Evolutionary conservation across 2,329 filamentous ascomycete species (phyloP).

Genomic region (Aspergillus fructus): DNA sequence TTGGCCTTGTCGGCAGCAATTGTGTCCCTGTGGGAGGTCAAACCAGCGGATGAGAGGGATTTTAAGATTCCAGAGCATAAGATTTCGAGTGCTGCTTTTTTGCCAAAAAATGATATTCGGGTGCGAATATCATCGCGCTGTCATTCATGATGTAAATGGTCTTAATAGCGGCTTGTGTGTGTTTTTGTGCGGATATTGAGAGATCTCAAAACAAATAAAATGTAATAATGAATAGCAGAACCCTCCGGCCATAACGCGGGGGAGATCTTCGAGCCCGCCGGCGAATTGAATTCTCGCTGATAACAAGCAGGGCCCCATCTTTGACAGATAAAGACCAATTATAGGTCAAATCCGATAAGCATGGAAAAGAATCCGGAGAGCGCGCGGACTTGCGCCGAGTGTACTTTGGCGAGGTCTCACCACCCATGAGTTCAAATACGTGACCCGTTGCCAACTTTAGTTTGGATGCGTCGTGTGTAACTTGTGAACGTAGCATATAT

Average conservation of each 20-base stretch:
- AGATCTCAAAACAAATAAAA: neutral
- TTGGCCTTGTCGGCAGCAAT: conserved; percentile 54
- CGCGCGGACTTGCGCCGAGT: conserved; percentile 15
- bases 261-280: neutral
- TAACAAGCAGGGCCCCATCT: neutral
- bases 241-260: neutral
- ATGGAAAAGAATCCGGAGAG: conserved; percentile 19
- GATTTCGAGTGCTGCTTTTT: conserved; percentile 50
- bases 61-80: conserved; percentile 54
- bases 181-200: neutral
- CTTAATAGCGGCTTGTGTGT: neutral
- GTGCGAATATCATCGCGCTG: conserved; percentile 53
- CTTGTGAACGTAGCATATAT: too few species aligned
- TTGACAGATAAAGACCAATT: neutral
- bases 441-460: neutral
- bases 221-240: neutral
- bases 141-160: conserved; percentile 15
- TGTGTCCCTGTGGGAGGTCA: conserved; percentile 57
- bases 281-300: neutral
- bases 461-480: neutral
- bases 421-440: conserved; percentile 23
- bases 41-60: conserved; percentile 42
- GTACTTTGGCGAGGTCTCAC: conserved; percentile 43
- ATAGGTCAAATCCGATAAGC: neutral
- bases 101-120: conserved; percentile 53